phyloP scores from a whole-genome alignment of 345 rosid genomes.

The Sisymbrium altissimum region DNA sequence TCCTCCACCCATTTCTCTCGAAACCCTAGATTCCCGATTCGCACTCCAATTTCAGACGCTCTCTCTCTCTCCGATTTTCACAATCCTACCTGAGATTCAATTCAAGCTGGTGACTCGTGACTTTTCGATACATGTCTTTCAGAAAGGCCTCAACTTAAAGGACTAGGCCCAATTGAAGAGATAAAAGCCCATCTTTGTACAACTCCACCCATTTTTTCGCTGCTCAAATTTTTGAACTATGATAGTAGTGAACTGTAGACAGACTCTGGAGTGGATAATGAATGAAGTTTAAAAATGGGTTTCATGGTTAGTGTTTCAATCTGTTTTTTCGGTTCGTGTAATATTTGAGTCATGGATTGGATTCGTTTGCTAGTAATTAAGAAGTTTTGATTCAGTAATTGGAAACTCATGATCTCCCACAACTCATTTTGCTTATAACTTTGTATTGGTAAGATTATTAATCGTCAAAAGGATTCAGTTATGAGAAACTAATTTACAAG shows the following conservation, averaged over 20 bases:
- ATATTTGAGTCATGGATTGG: not conserved
- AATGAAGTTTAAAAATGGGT: not conserved
- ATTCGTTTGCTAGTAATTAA: not conserved
- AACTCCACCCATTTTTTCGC: not conserved
- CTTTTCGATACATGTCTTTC: not conserved
- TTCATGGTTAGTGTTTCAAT: not conserved
- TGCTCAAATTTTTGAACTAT: no score
- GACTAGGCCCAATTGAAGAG: not conserved
- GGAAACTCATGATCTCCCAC: not conserved
- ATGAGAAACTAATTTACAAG: not conserved
- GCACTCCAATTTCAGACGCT: constrained; percentile 14
- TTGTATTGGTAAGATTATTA: not conserved
- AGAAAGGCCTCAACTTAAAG: not conserved
- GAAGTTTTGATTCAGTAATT: not conserved
- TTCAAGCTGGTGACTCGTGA: not conserved
- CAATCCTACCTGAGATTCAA: constrained; percentile 24
- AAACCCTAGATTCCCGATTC: constrained; percentile 27
- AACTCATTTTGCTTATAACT: not conserved
- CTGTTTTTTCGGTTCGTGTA: not conserved
- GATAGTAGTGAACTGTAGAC: no score
- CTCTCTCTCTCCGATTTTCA: constrained; percentile 1
- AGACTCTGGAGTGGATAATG: no score
- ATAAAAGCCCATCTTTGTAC: not conserved
- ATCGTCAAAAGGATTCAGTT: not conserved
- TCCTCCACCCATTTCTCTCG: constrained; percentile 64